Base-by-base conservation (phyloP, 2,329 filamentous ascomycete species). In the Penicillium polonicum region DNA sequence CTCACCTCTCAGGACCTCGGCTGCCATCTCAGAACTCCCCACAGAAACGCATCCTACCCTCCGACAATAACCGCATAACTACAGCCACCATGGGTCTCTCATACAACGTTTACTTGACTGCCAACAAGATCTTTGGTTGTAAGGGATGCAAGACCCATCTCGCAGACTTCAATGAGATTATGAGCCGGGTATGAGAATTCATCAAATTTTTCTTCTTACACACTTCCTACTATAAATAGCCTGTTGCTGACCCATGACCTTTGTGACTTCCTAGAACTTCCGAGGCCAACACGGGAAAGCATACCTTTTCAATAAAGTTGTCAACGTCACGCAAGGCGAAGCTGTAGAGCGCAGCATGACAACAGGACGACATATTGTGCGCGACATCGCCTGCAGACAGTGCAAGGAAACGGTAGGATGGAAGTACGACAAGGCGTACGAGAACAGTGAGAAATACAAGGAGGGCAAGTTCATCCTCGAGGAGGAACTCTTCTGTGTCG, bases 361-460 rank as follows among this genome's bases (percentile, higher is more conserved):
- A 15, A 99, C 94, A 0, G 94, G 94, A 52, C 86, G 90, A 54
- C 94, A 99, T 76, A 83, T 97, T 56, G 94, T 99, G 48, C 88
- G 94, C 58, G 94, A 99, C 74, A 97, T 99, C 69, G 82, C 82
- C 58, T 99, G 94, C 80, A 85, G 89, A 58, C 90, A 96, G 76
- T 99, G 94, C 83, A 89, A 89, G 72, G 89, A 92, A 75, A 89
- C 88, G 31, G 94, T 99, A 52, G 94, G 94, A 36, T 99, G 94
- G 94, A 97, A 96, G 76, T 99, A 99, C 74, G 94, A 99, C 77
- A 96, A 95, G 79, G 94, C 94, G 1, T 97, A 90, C 74, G 94
- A 99, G 79, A 77, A 81, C 35, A 88, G 83, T 63, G 93, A 99
- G 83, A 96, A 96, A 79, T 99, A 99, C 79, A 99, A 99, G 81